These are phyloP conservation scores for Candida tibetensis DNA, from an alignment of 805 yeast species.

Conservation along the genomic window DNA sequence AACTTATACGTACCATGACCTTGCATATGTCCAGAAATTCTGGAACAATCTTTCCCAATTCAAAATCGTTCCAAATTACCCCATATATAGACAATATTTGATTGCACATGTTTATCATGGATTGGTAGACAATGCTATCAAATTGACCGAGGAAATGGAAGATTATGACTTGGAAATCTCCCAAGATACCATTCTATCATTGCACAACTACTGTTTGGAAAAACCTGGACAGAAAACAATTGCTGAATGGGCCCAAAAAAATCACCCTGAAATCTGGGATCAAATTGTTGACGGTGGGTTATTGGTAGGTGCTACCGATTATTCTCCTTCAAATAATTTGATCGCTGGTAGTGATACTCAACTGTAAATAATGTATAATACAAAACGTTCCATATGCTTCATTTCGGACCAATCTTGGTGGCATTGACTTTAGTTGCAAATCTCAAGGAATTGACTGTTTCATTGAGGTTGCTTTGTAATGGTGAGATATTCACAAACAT, in stretches of 20 bases:
- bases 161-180: conserved; percentile 46
- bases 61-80: conserved; percentile 50
- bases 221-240: conserved; percentile 28
- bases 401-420: conserved; percentile 32
- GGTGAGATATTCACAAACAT: conserved; percentile 93
- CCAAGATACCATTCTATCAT: conserved; percentile 42
- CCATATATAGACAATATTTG: conserved; percentile 56
- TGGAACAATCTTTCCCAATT: conserved; percentile 59
- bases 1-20: conserved; percentile 52
- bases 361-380: conserved; percentile 4
- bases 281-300: conserved; percentile 20
- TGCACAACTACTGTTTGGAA: conserved; percentile 44
- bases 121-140: conserved; percentile 52
- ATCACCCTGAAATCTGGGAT: conserved; percentile 30
- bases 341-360: conserved; percentile 15
- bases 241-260: conserved; percentile 31
- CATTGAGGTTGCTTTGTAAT: conserved; percentile 55
- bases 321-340: conserved; percentile 28
- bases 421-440: conserved; percentile 83
- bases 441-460: conserved; percentile 79
- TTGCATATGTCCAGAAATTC: conserved; percentile 55
- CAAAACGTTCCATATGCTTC: neutral
- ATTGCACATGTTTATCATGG: conserved; percentile 73
- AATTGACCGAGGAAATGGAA: conserved; percentile 45
- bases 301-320: conserved; percentile 27